These are phyloP conservation scores for Byssoonygena ceratinophila DNA, from an alignment of 2,329 filamentous ascomycete genomes.

Conservation along the genomic window DNA sequence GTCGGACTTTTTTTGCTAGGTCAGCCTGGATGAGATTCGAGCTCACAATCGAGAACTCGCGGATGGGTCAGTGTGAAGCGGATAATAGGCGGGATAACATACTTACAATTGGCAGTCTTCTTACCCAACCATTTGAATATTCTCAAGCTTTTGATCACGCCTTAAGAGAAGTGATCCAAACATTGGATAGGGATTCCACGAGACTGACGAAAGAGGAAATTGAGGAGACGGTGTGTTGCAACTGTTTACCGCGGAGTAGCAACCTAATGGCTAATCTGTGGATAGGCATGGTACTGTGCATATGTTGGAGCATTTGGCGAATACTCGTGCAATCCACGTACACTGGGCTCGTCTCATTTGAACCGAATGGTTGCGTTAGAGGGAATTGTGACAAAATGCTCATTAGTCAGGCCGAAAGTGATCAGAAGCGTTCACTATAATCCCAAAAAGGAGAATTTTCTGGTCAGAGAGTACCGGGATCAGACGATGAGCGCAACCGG, in stretches of 20 bases:
- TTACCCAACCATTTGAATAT: constrained; percentile 81
- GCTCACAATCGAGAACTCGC: constrained; percentile 77
- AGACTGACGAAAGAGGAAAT: constrained; percentile 51
- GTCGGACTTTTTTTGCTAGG: constrained; percentile 28
- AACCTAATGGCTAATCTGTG: neutral
- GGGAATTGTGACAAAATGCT: constrained; percentile 94
- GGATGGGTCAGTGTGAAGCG: constrained; percentile 41
- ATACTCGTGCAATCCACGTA: constrained; percentile 87
- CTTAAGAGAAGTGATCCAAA: constrained; percentile 76
- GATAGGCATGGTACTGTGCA: constrained; percentile 71
- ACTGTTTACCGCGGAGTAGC: neutral
- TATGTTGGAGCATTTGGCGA: constrained; percentile 93
- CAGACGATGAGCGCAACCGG: constrained; percentile 92
- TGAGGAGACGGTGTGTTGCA: constrained; percentile 53
- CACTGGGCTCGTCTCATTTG: constrained; percentile 74
- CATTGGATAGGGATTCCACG: constrained; percentile 62
- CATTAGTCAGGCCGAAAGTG: constrained; percentile 90
- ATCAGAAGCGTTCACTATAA: constrained; percentile 97
- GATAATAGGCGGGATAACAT: neutral
- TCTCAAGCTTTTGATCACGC: constrained; percentile 80
- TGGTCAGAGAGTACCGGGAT: constrained; percentile 82
- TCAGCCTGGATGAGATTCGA: constrained; percentile 83
- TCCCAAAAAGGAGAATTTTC: constrained; percentile 73
- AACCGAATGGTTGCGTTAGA: constrained; percentile 97
- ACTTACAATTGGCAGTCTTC: constrained; percentile 40